These are phyloP conservation scores for Penicillium italicum DNA, from an alignment of 2,329 filamentous ascomycete genomes.

Conservation along the genomic window DNA sequence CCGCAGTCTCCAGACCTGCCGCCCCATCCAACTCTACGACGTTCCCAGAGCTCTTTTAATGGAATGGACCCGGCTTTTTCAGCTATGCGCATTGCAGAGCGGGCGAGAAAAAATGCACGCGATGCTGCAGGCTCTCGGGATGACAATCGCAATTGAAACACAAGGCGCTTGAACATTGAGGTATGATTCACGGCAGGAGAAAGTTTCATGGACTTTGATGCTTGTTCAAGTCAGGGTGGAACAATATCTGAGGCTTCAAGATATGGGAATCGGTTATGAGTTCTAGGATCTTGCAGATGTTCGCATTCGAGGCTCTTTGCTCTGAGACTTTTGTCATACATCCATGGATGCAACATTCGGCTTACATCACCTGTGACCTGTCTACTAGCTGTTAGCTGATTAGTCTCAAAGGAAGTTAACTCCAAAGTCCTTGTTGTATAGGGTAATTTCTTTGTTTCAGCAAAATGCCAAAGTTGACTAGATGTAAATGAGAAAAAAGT, in stretches of 20 bases:
- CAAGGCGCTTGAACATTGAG: not conserved
- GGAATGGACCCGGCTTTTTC: slow-evolving; percentile 7
- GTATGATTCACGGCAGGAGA: not conserved
- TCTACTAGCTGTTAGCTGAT: not conserved
- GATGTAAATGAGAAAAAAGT: not conserved
- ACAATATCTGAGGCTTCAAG: not conserved
- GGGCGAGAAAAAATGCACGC: not conserved
- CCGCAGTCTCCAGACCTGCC: not conserved
- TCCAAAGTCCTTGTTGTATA: not conserved
- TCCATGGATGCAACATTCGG: not conserved
- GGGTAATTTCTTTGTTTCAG: not conserved
- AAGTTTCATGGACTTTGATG: not conserved
- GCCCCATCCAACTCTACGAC: not conserved
- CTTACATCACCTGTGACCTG: not conserved
- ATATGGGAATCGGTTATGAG: not conserved
- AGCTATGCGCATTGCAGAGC: not conserved
- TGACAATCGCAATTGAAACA: not conserved
- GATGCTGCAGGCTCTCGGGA: not conserved
- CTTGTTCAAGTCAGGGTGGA: not conserved
- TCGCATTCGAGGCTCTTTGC: not conserved
- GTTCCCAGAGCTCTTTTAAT: slow-evolving; percentile 4
- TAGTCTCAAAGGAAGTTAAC: too few species aligned
- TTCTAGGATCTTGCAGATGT: not conserved
- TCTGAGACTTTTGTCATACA: not conserved
- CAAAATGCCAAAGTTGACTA: too few species aligned